Base-by-base conservation (phyloP, 2,329 filamentous ascomycete species). In the Penicillium sp. region DNA sequence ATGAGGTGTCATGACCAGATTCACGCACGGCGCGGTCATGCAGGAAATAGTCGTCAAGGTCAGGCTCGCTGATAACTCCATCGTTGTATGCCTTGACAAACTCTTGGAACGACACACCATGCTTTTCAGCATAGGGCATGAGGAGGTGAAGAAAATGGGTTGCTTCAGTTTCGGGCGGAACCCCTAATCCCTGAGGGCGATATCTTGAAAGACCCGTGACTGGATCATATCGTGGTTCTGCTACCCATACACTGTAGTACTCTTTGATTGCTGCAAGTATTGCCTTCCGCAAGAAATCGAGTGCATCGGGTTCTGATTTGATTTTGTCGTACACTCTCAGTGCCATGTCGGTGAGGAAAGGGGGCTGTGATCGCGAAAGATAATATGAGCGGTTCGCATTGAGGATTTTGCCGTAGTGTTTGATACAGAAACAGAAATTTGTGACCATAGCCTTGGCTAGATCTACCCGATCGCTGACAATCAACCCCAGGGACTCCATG, bases 321-420 rank as follows among this genome's bases (percentile, higher is more conserved):
- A 97, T 97, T 68, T 88, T 89, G 66, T 97, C 91, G 70, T 94
- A 97, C 43, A 96, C 91, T 55, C 91, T 88, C 50, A 97, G 80
- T 11, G 93, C 89, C 91, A 99, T 97, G 73, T 99, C 94, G 1
- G 94, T 99, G 56, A 99, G 78, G 76, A 99, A 97, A 0, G 94
- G 94, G 2, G 94, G 94, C 73, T 99, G 94, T 2, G 94, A 97
- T 58, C 94, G 88, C 62, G 85, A 88, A 16, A 99, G 85, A 69
- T 99, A 99, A 79, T 99, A 99, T 1, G 92, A 92, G 35, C 94
- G 85, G 57, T 94, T 99, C 52, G 94, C 94, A 73, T 99, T 99
- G 63, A 97, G 83, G 59, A 99, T 96, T 78, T 97, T 99, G 67
- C 92, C 93, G 70, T 99, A 99, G 74, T 99, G 93, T 71, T 92